phyloP scores from a whole-genome alignment of 495 filamentous ascomycete species.

The Podospora tetraspora region DNA sequence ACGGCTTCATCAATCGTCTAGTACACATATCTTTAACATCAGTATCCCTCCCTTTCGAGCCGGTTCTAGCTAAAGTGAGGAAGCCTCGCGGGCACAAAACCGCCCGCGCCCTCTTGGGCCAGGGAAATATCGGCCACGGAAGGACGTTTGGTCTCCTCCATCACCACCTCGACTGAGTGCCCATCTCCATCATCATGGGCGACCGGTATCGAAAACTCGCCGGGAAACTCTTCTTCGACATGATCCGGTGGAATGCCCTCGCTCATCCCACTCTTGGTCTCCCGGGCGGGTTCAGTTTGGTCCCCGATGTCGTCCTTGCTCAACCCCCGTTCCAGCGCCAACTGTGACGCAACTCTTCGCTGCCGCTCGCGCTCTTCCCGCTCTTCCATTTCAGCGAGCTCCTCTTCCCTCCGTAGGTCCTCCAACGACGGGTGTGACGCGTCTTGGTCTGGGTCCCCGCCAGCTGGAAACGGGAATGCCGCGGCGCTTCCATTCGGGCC shows the following conservation, averaged over 20 bases:
- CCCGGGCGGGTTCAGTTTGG: slow-evolving; percentile 17
- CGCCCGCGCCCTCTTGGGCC: neutral
- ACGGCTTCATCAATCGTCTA: neutral
- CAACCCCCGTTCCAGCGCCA: slow-evolving; percentile 69
- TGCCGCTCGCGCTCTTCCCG: slow-evolving; percentile 63
- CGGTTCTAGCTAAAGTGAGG: slow-evolving; percentile 29
- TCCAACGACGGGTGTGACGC: slow-evolving; percentile 54
- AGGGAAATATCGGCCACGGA: neutral
- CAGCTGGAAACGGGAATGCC: slow-evolving; percentile 26
- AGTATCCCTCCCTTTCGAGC: neutral
- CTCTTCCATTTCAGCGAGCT: slow-evolving; percentile 60
- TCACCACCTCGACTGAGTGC: neutral
- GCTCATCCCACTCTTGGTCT: neutral
- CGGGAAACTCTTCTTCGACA: neutral
- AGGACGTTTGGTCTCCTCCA: slow-evolving; percentile 17
- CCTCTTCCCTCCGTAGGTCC: slow-evolving; percentile 74
- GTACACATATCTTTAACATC: slow-evolving; percentile 1
- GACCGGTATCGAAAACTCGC: neutral
- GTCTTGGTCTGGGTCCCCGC: slow-evolving; percentile 24
- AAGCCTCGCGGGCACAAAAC: slow-evolving; percentile 32
- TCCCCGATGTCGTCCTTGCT: slow-evolving; percentile 31
- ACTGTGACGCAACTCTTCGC: slow-evolving; percentile 62
- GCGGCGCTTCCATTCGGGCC: slow-evolving; percentile 22
- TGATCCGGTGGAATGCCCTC: neutral
- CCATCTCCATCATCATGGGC: neutral